Evolutionary conservation across 352 stramenopile species (phyloP), one percentile per base, ranked within the genome.

Genomic region (Phytophthora macrochlamydospora): DNA sequence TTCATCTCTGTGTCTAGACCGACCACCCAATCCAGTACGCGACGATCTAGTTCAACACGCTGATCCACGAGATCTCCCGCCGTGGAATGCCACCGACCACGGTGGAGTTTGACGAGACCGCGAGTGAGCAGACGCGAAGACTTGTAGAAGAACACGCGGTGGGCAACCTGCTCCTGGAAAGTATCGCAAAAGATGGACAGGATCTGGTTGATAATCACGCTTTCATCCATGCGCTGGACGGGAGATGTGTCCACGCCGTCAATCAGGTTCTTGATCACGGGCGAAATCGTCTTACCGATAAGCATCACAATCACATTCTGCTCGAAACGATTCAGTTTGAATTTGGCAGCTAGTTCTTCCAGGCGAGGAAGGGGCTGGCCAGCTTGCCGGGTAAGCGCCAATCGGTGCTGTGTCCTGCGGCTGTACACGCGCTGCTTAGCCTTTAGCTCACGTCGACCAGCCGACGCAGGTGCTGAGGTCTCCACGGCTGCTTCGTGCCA

Each of bases 301-400:
- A 97, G 75, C 82, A 97, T 93, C 49, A 95, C 87, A 58, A 97
- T 94, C 63, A 97, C 87, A 51, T 93, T 93, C 65, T 94, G 87
- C 66, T 97, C 89, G 61, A 95, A 97, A 45, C 77, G 81, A 67
- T 91, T 93, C 6, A 95, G 76, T 65, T 93, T 87, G 62, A 95
- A 94, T 53, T 92, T 93, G 4, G 62, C 59, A 48, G 83, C 77
- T 28, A 96, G 67, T 60, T 92, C 78, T 59, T 95, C 85, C 2
- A 96, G 69, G 14, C 89, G 85, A 24, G 89, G 89, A 51, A 94
- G 59, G 30, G 84, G 28, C 0, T 77, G 60, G n/a, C 76, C 77
- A 13, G 83, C 87, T 51, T 90, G 80, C 3, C 77, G 72, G 48
- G 87, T 93, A 14, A 93, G 62, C 5, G 66, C 74, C 29, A 95